Evolutionary conservation across 768 basidiomycete genomes (phyloP).

Genomic region (Tricholoma bakamatsutake): DNA sequence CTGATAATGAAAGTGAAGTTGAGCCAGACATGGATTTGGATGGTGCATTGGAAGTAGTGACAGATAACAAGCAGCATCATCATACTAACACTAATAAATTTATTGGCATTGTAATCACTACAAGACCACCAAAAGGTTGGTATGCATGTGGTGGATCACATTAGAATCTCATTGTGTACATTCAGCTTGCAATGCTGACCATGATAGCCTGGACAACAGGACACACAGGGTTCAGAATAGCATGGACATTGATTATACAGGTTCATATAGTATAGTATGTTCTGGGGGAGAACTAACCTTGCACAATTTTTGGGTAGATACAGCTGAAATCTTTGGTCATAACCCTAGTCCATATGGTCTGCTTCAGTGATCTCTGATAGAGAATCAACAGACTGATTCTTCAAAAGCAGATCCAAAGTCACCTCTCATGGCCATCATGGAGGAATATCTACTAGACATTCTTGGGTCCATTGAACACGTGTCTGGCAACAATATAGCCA

Average conservation of each 20-base stretch:
- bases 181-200: background rate
- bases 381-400: background rate
- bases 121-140: background rate
- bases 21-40: background rate
- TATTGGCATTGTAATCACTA: background rate
- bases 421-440: background rate
- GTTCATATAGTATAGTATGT: background rate
- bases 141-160: background rate
- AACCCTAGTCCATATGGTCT: background rate
- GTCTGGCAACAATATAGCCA: background rate
- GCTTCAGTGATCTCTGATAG: background rate
- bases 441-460: background rate
- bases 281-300: too few species aligned
- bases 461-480: background rate
- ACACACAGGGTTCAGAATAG: background rate
- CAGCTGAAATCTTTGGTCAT: background rate
- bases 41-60: background rate
- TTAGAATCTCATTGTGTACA: background rate
- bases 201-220: background rate
- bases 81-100: background rate
- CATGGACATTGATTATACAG: background rate
- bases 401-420: background rate
- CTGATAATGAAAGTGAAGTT: background rate
- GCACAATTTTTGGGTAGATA: too few species aligned
- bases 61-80: background rate